Conservation (phyloP, 2,329 filamentous ascomycete species). For the Arachnopeziza araneosa region DNA sequence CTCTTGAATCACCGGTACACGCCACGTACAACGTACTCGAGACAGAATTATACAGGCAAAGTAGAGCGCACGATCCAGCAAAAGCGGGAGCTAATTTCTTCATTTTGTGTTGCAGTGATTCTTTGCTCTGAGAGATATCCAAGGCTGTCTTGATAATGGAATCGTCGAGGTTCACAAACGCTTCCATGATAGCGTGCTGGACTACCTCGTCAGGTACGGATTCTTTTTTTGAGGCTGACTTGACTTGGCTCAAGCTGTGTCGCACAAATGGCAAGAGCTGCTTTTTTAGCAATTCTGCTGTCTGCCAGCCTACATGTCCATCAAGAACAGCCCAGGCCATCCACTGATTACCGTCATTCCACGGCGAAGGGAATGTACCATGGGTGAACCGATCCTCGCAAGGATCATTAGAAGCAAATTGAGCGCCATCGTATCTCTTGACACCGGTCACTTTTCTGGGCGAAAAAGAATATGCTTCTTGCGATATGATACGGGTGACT, state of each 20-base stretch:
- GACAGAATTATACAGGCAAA: neutral
- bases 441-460: neutral
- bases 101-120: neutral
- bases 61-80: neutral
- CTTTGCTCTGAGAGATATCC: neutral
- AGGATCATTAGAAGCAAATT: neutral
- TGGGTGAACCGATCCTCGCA: neutral
- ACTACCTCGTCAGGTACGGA: too few relatives aligned
- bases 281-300: neutral
- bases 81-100: neutral
- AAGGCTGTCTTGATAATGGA: neutral
- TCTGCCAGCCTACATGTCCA: neutral
- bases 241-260: too few relatives aligned
- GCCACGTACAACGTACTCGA: neutral
- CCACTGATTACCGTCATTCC: constrained; percentile 14
- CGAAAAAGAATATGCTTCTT: too few relatives aligned
- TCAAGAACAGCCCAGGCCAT: neutral
- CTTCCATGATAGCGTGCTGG: neutral
- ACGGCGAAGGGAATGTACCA: neutral
- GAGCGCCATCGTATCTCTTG: neutral
- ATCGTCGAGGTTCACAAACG: neutral
- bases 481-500: too few relatives aligned
- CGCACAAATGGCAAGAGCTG: too few relatives aligned
- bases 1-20: neutral
- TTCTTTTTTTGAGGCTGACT: too few relatives aligned